These are phyloP conservation scores for Cercis canadensis DNA, from an alignment of 306 rosid genomes.

Conservation along the genomic window DNA sequence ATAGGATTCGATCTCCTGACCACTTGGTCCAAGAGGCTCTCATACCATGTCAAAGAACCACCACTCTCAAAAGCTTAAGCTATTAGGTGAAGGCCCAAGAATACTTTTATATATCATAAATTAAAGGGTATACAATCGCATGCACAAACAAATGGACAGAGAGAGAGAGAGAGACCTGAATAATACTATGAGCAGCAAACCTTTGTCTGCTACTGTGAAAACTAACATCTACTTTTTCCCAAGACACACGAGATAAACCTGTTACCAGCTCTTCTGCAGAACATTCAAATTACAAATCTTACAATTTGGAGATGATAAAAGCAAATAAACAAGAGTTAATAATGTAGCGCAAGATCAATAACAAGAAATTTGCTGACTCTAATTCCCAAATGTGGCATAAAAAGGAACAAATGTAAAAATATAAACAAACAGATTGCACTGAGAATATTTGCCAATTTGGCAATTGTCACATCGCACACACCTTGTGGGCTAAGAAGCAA, in stretches of 20 bases:
- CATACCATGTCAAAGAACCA: too few species aligned
- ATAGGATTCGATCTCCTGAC: too few species aligned
- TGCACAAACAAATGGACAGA: neutral
- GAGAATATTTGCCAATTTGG: too few species aligned
- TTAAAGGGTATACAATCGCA: neutral
- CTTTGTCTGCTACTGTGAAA: slow-evolving; percentile 74
- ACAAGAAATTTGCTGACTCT: neutral
- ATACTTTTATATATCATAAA: slow-evolving; percentile 17
- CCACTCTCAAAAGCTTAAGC: too few species aligned
- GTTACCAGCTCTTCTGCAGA: slow-evolving; percentile 85
- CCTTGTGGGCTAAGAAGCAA: too few species aligned
- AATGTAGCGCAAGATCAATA: too few species aligned
- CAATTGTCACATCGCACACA: too few species aligned
- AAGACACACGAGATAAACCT: slow-evolving; percentile 80
- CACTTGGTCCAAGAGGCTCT: too few species aligned
- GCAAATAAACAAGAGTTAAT: neutral
- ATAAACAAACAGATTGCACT: too few species aligned
- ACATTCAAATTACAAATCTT: slow-evolving; percentile 31
- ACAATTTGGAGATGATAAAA: slow-evolving; percentile 18
- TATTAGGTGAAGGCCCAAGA: too few species aligned
- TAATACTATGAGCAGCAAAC: slow-evolving; percentile 96
- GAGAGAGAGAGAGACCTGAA: slow-evolving; percentile 66
- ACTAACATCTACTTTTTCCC: slow-evolving; percentile 98
- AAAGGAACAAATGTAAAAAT: too few species aligned
- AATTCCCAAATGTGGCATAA: slow-evolving; percentile 19